Evolutionary conservation across 257 asterid species (phyloP).

Genomic region (Echium plantagineum): DNA sequence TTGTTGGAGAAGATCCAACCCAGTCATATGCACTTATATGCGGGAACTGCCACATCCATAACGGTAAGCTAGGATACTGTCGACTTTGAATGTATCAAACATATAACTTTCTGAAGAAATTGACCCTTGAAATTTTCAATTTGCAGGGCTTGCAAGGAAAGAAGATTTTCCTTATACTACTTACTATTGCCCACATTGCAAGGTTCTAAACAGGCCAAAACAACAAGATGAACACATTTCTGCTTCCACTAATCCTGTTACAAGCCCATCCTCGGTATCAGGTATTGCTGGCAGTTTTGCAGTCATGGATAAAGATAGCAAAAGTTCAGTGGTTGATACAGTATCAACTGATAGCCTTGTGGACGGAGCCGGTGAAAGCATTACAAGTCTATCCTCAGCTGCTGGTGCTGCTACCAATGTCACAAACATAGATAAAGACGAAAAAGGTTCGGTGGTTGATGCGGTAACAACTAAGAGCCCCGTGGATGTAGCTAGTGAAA

Average conservation of each 20-base stretch:
- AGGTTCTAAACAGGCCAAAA: constrained; percentile 54
- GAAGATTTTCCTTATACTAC: constrained; percentile 68
- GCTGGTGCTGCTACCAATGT: not conserved
- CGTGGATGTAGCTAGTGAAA: not conserved
- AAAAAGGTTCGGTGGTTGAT: not conserved
- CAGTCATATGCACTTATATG: constrained; percentile 75
- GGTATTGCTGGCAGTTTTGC: not conserved
- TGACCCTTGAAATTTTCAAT: not conserved
- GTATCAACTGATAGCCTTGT: not conserved
- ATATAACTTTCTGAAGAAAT: not conserved
- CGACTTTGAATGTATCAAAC: not conserved
- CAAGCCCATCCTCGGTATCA: constrained; percentile 13
- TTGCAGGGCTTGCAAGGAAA: constrained; percentile 83
- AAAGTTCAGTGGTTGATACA: not conserved
- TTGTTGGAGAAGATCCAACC: constrained; percentile 80
- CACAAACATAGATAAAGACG: not conserved
- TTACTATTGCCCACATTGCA: constrained; percentile 92
- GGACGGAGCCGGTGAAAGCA: not conserved
- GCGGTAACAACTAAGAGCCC: not conserved
- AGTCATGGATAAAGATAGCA: not conserved
- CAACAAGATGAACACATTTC: constrained; percentile 29
- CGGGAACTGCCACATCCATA: constrained; percentile 74
- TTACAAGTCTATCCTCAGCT: not conserved
- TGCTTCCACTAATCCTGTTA: constrained; percentile 24
- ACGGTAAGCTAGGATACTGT: constrained; percentile 30